Evolutionary conservation across 2,329 filamentous ascomycete genomes (phyloP).

Genomic region (Trichophyton schoenleinii): DNA sequence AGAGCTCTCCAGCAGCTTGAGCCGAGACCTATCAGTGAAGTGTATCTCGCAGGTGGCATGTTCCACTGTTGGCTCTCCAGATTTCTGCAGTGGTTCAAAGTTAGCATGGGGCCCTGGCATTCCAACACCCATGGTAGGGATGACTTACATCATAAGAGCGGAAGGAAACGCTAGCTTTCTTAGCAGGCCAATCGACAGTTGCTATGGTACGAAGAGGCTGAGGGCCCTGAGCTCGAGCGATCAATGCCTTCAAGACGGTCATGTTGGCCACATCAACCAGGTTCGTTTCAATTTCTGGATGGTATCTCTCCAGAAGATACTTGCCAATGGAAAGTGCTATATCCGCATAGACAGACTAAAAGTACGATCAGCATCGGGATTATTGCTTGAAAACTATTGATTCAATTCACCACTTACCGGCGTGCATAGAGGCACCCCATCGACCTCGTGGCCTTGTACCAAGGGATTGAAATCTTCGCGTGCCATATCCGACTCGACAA

Average conservation of each 20-base stretch:
- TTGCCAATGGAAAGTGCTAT: constrained; percentile 7
- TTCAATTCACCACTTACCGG: constrained; percentile 6
- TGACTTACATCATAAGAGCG: not conserved
- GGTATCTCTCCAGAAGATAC: constrained; percentile 3
- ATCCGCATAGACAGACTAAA: constrained; percentile 12
- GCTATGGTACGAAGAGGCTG: constrained; percentile 5
- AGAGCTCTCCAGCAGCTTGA: constrained; percentile 20
- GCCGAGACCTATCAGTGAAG: constrained; percentile 1
- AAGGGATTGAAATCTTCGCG: not conserved
- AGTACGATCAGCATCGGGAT: not conserved
- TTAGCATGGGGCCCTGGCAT: not conserved
- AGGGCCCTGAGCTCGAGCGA: not conserved
- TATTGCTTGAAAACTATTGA: not conserved
- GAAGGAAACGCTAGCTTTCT: constrained; percentile 4
- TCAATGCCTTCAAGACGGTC: constrained; percentile 8
- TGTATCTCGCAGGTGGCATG: constrained; percentile 7
- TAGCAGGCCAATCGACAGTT: constrained; percentile 3
- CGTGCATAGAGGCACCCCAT: constrained; percentile 9
- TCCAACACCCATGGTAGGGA: not conserved
- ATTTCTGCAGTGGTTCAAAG: not conserved
- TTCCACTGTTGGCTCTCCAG: not conserved
- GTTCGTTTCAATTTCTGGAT: not conserved
- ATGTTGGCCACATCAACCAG: constrained; percentile 8
- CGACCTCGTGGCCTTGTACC: constrained; percentile 8
- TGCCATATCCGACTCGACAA: not conserved